These are phyloP conservation scores for Mrakia gelida DNA, from an alignment of 768 basidiomycete genomes.

Conservation along the genomic window DNA sequence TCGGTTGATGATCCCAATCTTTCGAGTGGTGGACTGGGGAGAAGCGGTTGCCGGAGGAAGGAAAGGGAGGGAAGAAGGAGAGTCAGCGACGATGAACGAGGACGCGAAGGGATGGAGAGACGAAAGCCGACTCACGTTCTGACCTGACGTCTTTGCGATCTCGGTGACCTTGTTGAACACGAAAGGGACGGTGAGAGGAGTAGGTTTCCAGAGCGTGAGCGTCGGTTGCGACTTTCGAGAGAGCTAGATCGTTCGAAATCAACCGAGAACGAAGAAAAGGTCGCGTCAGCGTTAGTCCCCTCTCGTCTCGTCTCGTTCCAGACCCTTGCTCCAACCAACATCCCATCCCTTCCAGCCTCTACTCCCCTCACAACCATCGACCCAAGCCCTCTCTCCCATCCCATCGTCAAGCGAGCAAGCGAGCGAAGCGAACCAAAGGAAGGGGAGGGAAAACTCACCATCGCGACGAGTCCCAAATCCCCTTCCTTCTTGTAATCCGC, in stretches of 20 bases:
- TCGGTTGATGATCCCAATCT: slow-evolving; percentile 90
- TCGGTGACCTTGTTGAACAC: slow-evolving; percentile 88
- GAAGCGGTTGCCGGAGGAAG: no score
- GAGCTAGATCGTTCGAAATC: slow-evolving; percentile 52
- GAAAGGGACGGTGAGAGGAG: slow-evolving; percentile 76
- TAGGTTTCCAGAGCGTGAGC: slow-evolving; percentile 88
- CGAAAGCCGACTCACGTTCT: slow-evolving; percentile 56
- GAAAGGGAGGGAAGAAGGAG: neutral
- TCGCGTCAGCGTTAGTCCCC: neutral
- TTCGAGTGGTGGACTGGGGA: slow-evolving; percentile 81
- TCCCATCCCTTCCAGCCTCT: no score
- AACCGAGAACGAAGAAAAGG: neutral
- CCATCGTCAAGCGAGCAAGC: neutral
- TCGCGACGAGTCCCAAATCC: slow-evolving; percentile 93
- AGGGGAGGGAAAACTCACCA: slow-evolving; percentile 55
- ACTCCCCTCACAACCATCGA: no score
- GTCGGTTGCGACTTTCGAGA: slow-evolving; percentile 87
- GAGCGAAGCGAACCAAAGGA: no score
- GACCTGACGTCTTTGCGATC: slow-evolving; percentile 78
- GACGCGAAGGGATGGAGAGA: neutral
- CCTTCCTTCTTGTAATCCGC: slow-evolving; percentile 90
- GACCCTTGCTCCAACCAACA: no score
- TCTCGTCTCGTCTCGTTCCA: neutral
- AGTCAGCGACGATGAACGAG: neutral
- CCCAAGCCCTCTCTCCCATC: neutral